phyloP scores from a whole-genome alignment of 768 basidiomycete species.

The Melanogaster broomeanus region DNA sequence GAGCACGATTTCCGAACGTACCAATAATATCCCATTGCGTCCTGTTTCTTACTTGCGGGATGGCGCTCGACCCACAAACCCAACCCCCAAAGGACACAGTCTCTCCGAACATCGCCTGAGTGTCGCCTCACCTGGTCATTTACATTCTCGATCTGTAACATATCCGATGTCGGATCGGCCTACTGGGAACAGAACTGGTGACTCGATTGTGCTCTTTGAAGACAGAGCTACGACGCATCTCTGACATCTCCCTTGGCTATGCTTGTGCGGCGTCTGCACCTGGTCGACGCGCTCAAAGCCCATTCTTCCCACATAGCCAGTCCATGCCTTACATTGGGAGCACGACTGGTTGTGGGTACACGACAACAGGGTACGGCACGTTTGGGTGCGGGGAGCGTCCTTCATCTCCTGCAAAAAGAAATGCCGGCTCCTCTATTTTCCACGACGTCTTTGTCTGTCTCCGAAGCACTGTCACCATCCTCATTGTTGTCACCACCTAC shows the following conservation, averaged over 20 bases:
- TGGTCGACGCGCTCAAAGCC: constrained; percentile 33
- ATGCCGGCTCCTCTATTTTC: constrained; percentile 34
- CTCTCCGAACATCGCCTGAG: constrained; percentile 46
- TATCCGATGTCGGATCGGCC: constrained; percentile 53
- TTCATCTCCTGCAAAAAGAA: constrained; percentile 49
- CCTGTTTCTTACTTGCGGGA: constrained; percentile 50
- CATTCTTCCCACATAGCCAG: constrained; percentile 33
- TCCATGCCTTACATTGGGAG: constrained; percentile 42
- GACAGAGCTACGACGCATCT: constrained; percentile 46
- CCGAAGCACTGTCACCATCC: constrained; percentile 32
- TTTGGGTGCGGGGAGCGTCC: constrained; percentile 43
- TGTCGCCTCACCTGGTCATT: constrained; percentile 37
- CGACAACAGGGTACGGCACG: constrained; percentile 32
- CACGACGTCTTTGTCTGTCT: constrained; percentile 20
- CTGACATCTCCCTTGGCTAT: constrained; percentile 42
- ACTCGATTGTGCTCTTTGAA: constrained; percentile 77
- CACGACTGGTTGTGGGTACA: constrained; percentile 38
- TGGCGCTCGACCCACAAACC: constrained; percentile 34
- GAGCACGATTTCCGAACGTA: constrained; percentile 78
- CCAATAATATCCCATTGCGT: constrained; percentile 65
- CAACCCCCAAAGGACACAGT: constrained; percentile 47
- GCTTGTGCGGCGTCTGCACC: constrained; percentile 56
- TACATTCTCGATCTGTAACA: constrained; percentile 60
- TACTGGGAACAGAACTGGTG: constrained; percentile 56
- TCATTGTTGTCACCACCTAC: constrained; percentile 53